Evolutionary conservation across 108 stramenopile species (phyloP), one percentile per base, ranked within the genome.

Genomic region (Fragilariopsis cylindrus): DNA sequence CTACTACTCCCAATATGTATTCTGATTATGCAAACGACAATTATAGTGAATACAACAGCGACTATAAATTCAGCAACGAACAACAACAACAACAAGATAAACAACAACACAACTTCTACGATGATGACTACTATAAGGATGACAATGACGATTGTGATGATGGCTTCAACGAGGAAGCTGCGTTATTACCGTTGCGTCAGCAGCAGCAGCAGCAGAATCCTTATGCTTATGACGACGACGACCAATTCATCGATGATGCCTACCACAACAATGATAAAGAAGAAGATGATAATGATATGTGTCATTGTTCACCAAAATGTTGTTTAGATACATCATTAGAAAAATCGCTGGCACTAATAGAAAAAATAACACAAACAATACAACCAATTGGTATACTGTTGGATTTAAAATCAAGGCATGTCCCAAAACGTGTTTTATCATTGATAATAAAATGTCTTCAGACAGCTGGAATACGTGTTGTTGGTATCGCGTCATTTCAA

Each of bases 401-500:
- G 49, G 94, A 95, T 75, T 74, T 95, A 60, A 95, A 95, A 70
- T 92, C 91, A n/a, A 71, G 94, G 15, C 87, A 92, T 63, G 88
- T 95, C 13, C 85, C 94, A 5, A 80, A 89, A 42, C 74, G 71
- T 5, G 84, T 95, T 12, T 90, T 92, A 89, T 82, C 82, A 45
- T 68, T 87, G 65, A 86, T 92, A 6, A 75, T 95, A 41, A 88
- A 92, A 54, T 81, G 75, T 45, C 64, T 92, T 21, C 86, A 86
- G 39, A 73, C 74, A 43, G 76, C 82, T 3, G 90, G 90, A 15
- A 89, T 88, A 11, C 84, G 87, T 46, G 90, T 95, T 8, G 90
- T 88, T 70, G 94, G 88, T 9, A 69, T 90, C 39, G 91, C 86
- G 19, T 91, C 91, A 45, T 95, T 95, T 58, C 76, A 77, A 48